Conservation (phyloP, 2,329 filamentous ascomycete genomes). For the Plenodomus biglobosus region DNA sequence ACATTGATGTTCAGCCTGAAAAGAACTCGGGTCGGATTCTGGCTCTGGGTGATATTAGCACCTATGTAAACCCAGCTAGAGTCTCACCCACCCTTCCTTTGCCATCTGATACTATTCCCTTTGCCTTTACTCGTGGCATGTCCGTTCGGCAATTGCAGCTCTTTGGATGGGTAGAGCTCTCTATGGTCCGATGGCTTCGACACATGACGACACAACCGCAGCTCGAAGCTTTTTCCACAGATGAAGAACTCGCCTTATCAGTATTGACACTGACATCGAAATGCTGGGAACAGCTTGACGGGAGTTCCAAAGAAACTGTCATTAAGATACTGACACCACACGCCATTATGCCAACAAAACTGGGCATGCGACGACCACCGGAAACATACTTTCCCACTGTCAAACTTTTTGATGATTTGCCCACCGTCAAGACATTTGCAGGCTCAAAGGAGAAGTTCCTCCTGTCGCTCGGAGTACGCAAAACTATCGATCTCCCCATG, state of each 20-base stretch:
- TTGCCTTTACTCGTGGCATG: constrained; percentile 75
- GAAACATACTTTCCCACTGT: constrained; percentile 95
- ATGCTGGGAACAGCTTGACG: constrained; percentile 80
- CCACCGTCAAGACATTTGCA: constrained; percentile 70
- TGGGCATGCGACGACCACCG: constrained; percentile 80
- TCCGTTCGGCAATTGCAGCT: constrained; percentile 69
- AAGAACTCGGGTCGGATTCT: constrained; percentile 68
- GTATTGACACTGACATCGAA: constrained; percentile 82
- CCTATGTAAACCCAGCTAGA: constrained; percentile 73
- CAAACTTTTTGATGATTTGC: constrained; percentile 90
- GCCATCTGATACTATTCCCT: constrained; percentile 79
- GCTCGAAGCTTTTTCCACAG: constrained; percentile 65
- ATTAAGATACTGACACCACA: constrained; percentile 65
- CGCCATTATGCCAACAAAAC: constrained; percentile 83
- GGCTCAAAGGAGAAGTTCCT: constrained; percentile 91
- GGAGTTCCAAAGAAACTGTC: constrained; percentile 65
- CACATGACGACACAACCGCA: constrained; percentile 67
- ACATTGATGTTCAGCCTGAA: constrained; percentile 55
- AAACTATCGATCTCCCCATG: constrained; percentile 91
- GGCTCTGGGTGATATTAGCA: constrained; percentile 71
- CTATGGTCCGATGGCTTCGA: constrained; percentile 80
- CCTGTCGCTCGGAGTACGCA: constrained; percentile 79
- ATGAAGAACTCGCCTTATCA: constrained; percentile 72
- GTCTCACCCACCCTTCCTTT: constrained; percentile 81
- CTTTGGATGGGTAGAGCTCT: constrained; percentile 83